Evolutionary conservation across 73 alveolate genomes (phyloP), one percentile per base, ranked within the genome.

Genomic region (Effrenium voratum): DNA sequence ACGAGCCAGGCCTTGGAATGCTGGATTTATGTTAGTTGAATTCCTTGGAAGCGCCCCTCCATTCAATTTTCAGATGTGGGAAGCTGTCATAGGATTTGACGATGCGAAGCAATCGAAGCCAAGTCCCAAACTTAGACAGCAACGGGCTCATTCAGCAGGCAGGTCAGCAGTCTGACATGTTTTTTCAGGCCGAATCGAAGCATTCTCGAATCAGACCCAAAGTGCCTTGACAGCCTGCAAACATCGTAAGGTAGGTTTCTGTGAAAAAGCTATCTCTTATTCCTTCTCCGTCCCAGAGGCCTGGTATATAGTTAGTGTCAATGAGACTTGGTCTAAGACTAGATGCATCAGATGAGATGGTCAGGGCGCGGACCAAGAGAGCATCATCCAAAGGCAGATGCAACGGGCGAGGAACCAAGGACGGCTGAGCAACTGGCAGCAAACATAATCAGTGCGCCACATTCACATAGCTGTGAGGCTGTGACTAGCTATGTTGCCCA

Each of bases 401-500:
- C 94, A 86, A 47, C 59, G 94, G 60, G 94, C 73, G 34, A 13
- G 40, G 19, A 24, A 34, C 93, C 75, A 10, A 83, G 93, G 52
- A 36, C 38, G 30, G 40, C 36, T 41, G 80, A 19, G 43, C 36
- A 13, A 12, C 16, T 15, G 3, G 13, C 43, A 34, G 43, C 45
- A 12, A 30, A n/a, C 43, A 68, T 68, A 68, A 5, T 19, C 16
- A 10, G 16, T 68, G 34, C n/a, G n/a, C n/a, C 3, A 57, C n/a
- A 22, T 57, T n/a, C 43, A 13, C 45, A 41, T 26, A 46, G 5
- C 46, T 1, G 80, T 34, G 38, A 84, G 93, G 93, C 93, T 59
- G 94, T 86, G 68, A 86, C 68, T 34, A 86, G 94, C 94, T 86
- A 86, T 36, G 94, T 86, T 82, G 94, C 94, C 6, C 94, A 86